phyloP scores from a whole-genome alignment of 345 rosid species.

The Firmiana major region DNA sequence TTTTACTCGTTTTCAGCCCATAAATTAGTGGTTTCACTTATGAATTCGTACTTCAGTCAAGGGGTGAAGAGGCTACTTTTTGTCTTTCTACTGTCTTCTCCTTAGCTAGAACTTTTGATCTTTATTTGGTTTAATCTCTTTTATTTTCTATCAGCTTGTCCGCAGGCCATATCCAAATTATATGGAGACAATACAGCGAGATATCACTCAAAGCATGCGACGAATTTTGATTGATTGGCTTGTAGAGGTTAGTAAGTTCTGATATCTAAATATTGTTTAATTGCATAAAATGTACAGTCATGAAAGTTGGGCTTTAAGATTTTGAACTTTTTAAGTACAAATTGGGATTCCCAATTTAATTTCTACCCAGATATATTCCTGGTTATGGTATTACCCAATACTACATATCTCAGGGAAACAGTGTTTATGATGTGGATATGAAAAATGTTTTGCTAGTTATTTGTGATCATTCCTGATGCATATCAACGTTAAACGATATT shows the following conservation, averaged over 20 bases:
- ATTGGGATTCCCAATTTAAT: not conserved
- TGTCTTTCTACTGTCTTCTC: not conserved
- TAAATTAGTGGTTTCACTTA: not conserved
- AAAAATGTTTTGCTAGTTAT: not conserved
- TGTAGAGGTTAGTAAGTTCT: conserved; percentile 63
- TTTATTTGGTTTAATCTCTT: conserved; percentile 13
- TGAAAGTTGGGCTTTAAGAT: not conserved
- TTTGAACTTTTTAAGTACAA: not conserved
- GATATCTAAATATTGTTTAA: not conserved
- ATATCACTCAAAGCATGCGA: conserved; percentile 80
- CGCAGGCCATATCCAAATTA: conserved; percentile 54
- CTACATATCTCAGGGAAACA: not conserved
- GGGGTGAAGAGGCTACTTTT: conserved; percentile 4
- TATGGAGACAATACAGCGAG: conserved; percentile 70
- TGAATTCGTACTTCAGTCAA: not conserved
- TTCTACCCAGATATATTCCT: not conserved
- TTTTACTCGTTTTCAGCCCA: not conserved
- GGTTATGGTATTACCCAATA: not conserved
- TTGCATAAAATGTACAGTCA: not conserved
- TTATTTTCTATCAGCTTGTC: conserved; percentile 46
- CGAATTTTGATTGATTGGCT: conserved; percentile 95
- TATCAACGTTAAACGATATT: not conserved
- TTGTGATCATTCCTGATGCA: not conserved
- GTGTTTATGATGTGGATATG: not conserved
- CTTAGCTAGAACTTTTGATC: not conserved